These are phyloP conservation scores for Byssothecium circinans DNA, from an alignment of 2,329 filamentous ascomycete species.

Conservation along the genomic window DNA sequence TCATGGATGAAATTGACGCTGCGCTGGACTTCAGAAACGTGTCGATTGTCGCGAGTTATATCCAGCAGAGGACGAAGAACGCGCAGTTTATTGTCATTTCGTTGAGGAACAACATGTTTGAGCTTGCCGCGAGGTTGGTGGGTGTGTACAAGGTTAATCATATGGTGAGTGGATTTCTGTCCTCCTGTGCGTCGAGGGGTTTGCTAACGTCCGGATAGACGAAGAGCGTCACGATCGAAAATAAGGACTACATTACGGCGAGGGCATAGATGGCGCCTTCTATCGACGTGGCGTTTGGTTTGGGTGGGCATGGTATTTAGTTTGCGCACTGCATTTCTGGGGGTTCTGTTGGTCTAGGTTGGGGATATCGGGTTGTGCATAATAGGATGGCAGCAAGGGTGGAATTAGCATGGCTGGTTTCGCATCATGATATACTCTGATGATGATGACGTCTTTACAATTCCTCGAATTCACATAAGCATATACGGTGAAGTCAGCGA, in stretches of 20 bases:
- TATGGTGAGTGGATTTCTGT: constrained; percentile 61
- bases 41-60: constrained; percentile 96
- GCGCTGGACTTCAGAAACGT: constrained; percentile 98
- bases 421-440: background rate
- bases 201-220: constrained; percentile 40
- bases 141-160: constrained; percentile 99
- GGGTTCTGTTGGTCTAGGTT: background rate
- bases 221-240: constrained; percentile 57
- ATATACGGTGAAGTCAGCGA: no score
- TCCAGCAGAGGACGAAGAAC: constrained; percentile 98
- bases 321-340: background rate
- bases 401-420: no score
- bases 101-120: constrained; percentile 98
- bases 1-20: constrained; percentile 99
- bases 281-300: background rate
- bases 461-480: no score
- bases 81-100: constrained; percentile 99
- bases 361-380: background rate
- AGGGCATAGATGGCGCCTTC: constrained; percentile 13
- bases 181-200: background rate
- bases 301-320: background rate
- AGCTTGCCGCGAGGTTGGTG: constrained; percentile 90
- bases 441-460: background rate
- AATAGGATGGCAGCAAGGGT: no score
- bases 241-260: constrained; percentile 49